Conservation (phyloP, 2,329 filamentous ascomycete species). For the Alternaria arborescens region DNA sequence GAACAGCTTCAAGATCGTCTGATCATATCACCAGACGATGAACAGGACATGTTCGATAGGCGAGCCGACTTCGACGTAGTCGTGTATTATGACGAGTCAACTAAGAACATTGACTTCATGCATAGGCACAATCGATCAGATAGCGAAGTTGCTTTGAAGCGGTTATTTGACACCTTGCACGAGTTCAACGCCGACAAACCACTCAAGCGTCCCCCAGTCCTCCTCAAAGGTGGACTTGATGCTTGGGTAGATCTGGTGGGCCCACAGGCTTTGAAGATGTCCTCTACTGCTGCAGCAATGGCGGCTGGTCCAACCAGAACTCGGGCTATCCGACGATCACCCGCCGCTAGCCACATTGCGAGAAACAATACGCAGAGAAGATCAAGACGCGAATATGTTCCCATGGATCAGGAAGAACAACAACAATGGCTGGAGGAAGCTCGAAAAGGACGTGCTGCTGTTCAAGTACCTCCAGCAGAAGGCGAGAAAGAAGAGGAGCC, state of each 20-base stretch:
- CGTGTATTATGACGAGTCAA: conserved; percentile 85
- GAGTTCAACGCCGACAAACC: conserved; percentile 85
- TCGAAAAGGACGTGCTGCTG: conserved; percentile 68
- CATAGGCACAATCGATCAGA: conserved; percentile 56
- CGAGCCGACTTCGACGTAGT: conserved; percentile 82
- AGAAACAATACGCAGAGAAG: conserved; percentile 65
- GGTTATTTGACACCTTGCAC: conserved; percentile 79
- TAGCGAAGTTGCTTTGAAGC: conserved; percentile 65
- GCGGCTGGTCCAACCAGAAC: conserved; percentile 56
- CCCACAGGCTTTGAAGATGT: conserved; percentile 67
- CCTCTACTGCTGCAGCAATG: conserved; percentile 62
- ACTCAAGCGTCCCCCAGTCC: conserved; percentile 74
- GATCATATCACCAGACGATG: conserved; percentile 74
- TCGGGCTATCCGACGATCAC: conserved; percentile 62
- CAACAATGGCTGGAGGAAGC: conserved; percentile 81
- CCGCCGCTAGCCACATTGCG: conserved; percentile 61
- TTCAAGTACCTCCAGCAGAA: conserved; percentile 44
- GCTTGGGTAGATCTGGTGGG: conserved; percentile 90
- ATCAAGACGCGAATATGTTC: conserved; percentile 68
- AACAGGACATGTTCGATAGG: conserved; percentile 77
- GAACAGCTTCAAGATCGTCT: conserved; percentile 73
- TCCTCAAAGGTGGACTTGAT: conserved; percentile 83
- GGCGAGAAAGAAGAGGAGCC: conserved; percentile 45
- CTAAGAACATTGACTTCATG: conserved; percentile 66
- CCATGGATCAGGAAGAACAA: conserved; percentile 82